Base-by-base conservation (phyloP, 192 early-diverging fungal genomes). In the Coemansia sp. region DNA sequence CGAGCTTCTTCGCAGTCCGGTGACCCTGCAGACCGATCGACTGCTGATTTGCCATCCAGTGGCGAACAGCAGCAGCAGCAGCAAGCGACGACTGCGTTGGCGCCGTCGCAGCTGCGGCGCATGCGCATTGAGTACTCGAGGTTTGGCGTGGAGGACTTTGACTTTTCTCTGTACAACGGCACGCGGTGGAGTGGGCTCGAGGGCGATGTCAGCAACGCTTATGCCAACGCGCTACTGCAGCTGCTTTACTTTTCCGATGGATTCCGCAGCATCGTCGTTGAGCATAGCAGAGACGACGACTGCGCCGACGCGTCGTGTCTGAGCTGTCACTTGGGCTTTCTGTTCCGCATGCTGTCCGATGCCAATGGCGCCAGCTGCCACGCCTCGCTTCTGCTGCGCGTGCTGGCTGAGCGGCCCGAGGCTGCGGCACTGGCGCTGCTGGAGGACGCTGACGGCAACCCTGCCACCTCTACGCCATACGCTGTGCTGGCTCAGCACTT, bases 111-210 rank as follows among this genome's bases (percentile, higher is more conserved):
- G 3, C 54, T 85, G 67, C 78, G 74, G 43, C 71, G 43, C 16
- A 78, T 85, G 78, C 77, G 72, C 10, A 85, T 85, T 57, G 72
- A 69, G 67, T 85, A 85, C 65, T 93, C 91, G 76, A 88, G 91
- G 66, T 99, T 99, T 75, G 97, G 97, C 15, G 91, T 99, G 9
- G 96, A 99, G 66, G 97, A 99, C 85, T 99, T 98, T 86, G 97
- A 99, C 76, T 99, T 99, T 88, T 96, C 91, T 80, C 96, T 93
- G 70, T 99, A 96, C 80, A 99, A 99, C 85, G 78, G 89, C 65
- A 97, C 96, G 9, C 73, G 70, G 24, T 93, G 88, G 68, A 93
- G 92, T 67, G 97, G 97, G 5, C 82, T 99, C 33, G 97, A 99
- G 69, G 96, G 95, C 9, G 88, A 97, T 74, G 93, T 98, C 57